Evolutionary conservation across 768 basidiomycete genomes (phyloP), one percentile per base, ranked within the genome.

Genomic region (Chlorophyllum brunneum): DNA sequence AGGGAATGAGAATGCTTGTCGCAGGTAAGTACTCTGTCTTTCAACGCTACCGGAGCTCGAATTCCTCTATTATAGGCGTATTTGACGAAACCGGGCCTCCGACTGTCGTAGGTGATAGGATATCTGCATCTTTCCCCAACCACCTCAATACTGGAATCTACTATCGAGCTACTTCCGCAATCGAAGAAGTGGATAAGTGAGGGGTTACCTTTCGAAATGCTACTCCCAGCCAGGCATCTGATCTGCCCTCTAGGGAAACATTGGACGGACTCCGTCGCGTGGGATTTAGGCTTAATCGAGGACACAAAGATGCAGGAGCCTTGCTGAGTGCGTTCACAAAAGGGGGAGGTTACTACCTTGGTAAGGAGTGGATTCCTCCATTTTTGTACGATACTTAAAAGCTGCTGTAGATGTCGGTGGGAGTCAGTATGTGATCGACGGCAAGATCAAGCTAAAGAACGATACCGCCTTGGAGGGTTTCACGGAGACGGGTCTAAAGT

Each of bases 361-460:
- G 49, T 56, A 33, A 49, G 31, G 16, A 4, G n/a, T n/a, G n/a
- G 13, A 20, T 22, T 4, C 11, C 3, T 30, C 15, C 33, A 16
- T 31, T 9, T n/a, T 10, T 11, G 15, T 36, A 42, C 27, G 16
- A 42, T 5, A 8, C 18, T 30, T 15, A 8, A 54, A 20, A 40
- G 8, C 3, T 34, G 11, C 16, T 18, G 13, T 56, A 80, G 79
- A 81, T 54, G 73, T 76, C 33, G 82, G 82, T 16, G 77, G 76
- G 2, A 77, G 76, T 54, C 72, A 80, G 61, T 65, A 79, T 50
- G 79, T 86, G 55, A 72, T 74, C 24, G 80, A 83, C 51, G 82
- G 83, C 15, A 80, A 83, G 61, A 84, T 86, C 70, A 83, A 83
- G 63, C 64, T 86, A 52, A 85, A 85, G 67, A 80, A 74, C 62